Percentiles rank a stretch among this genome's conserved stretches.
Conservation (phyloP, 2,329 filamentous ascomycete genomes). For the Pseudomassariella vexata region DNA sequence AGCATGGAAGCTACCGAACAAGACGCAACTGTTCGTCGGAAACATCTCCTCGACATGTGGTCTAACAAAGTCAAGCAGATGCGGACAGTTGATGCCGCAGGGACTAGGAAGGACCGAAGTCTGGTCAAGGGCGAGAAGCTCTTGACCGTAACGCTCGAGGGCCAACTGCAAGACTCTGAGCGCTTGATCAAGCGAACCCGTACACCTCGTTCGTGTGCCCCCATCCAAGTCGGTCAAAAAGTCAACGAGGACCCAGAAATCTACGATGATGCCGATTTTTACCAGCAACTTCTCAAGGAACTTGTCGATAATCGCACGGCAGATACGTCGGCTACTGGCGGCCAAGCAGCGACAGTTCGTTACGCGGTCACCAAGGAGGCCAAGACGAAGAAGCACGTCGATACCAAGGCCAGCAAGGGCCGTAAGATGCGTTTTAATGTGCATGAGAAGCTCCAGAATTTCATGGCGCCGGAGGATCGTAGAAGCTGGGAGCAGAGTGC, state of each 20-base stretch:
- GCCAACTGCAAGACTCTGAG: conserved; percentile 62
- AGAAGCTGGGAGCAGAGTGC: conserved; percentile 74
- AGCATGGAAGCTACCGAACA: conserved; percentile 63
- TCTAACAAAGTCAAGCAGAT: conserved; percentile 67
- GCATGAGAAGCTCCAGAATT: conserved; percentile 96
- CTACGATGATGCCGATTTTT: conserved; percentile 94
- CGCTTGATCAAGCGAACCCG: conserved; percentile 64
- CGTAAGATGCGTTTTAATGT: conserved; percentile 91
- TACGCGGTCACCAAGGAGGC: conserved; percentile 68
- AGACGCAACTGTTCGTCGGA: conserved; percentile 53
- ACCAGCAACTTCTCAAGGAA: conserved; percentile 86
- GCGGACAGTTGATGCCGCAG: conserved; percentile 39
- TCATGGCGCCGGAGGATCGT: conserved; percentile 89
- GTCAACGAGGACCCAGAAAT: conserved; percentile 55
- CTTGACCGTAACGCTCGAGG: conserved; percentile 61
- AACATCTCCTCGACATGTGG: conserved; percentile 82
- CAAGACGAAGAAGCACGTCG: conserved; percentile 77
- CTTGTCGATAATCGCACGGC: conserved; percentile 83
- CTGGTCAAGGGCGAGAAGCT: conserved; percentile 43
- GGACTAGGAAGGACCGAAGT: conserved; percentile 44
- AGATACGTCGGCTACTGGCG: conserved; percentile 47
- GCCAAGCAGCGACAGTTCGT: conserved; percentile 47
- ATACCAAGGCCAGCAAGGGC: conserved; percentile 92
- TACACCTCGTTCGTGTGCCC: conserved; percentile 71
- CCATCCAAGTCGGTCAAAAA: conserved; percentile 56